Evolutionary conservation across 768 basidiomycete species (phyloP).

Genomic region (Rhodotorula graminis): DNA sequence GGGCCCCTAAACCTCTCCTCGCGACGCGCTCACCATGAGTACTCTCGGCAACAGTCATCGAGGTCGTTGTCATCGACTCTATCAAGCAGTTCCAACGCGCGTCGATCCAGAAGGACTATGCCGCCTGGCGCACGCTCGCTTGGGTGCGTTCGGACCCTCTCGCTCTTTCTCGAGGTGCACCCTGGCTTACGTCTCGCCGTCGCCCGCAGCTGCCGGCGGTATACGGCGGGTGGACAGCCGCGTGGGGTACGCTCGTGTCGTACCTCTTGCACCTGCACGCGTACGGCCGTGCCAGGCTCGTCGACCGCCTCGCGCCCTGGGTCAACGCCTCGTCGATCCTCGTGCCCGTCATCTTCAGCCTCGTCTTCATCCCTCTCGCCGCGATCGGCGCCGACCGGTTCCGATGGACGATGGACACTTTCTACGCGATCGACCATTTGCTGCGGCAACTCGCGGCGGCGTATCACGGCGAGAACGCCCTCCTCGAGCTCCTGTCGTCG

Average conservation of each 20-base stretch:
- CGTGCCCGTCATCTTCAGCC: not conserved
- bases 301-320: not conserved
- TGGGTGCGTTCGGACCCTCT: not conserved
- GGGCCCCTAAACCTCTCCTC: too few species aligned
- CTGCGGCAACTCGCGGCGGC: not conserved
- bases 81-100: not conserved
- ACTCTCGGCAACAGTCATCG: too few species aligned
- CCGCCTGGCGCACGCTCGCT: not conserved
- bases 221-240: constrained; percentile 3
- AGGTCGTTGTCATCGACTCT: not conserved
- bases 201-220: not conserved
- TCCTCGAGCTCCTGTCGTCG: too few species aligned
- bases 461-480: not conserved
- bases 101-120: not conserved
- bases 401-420: not conserved
- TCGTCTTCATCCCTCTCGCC: not conserved
- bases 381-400: not conserved
- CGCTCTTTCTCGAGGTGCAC: not conserved
- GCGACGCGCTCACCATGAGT: too few species aligned
- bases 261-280: not conserved
- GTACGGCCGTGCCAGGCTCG: not conserved
- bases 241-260: not conserved
- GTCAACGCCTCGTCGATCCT: not conserved
- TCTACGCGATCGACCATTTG: not conserved
- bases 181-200: not conserved